Base-by-base conservation (phyloP, 805 yeast species). In the Kodamaea lidongshanica region DNA sequence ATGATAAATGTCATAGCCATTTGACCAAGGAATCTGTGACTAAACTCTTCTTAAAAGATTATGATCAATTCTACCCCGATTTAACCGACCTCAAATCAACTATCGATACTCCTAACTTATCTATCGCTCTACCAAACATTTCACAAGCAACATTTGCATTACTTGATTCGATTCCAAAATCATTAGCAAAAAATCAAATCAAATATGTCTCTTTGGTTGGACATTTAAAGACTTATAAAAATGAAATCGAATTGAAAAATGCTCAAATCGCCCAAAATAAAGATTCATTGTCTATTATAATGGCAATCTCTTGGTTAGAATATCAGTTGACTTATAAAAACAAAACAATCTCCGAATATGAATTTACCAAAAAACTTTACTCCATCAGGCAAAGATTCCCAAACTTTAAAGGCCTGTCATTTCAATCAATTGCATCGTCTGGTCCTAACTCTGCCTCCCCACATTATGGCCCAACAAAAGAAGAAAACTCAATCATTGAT, bases 221-320 rank as follows among this genome's bases (percentile, higher is more conserved):
- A 0, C 45, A 72, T 19, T 61, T 82, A 50, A 92, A 92, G 56
- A 72, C 87, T 0, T 67, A 78, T 34, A 92, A 92, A 54, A 89
- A 87, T 50, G 38, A 54, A 6, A 66, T 70, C 2, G 98, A 92
- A 53, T 63, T 85, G 12, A 53, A 60, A 27, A 89, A 89, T 30
- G 80, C 86, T 18, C 72, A 66, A 40, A 53, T 58, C 4, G 92
- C 96, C 1, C 98, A 92, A 50, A 59, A 73, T 30, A 80, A 79
- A 45, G 97, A 94, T 54, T 92, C 94, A 2, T 66, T 79, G 23
- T 87, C 92, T 0, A 61, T 86, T 17, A 67, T 75, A 14, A 70
- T 81, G 35, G 85, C 77, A 41, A 71, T 83, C 38, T 72, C 95
- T 0, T 92, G 97, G 96, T 58, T 89, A 15, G 85, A 86, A 41